Conservation (phyloP, 495 filamentous ascomycete species). For the Pseudevernia furfuracea region DNA sequence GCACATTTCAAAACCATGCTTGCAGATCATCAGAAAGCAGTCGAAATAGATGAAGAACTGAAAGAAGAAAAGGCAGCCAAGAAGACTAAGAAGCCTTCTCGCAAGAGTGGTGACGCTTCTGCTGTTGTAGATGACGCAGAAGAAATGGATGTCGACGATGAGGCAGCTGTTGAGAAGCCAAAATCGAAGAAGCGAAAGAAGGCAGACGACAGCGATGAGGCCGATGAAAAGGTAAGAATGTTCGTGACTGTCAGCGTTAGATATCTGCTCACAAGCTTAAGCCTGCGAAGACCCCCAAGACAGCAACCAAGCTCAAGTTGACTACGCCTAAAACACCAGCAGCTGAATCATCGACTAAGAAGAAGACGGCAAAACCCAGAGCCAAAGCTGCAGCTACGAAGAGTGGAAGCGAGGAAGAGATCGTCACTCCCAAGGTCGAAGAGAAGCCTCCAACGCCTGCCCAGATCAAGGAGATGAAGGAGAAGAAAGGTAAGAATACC, state of each 20-base stretch:
- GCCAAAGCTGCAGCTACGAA: conserved; percentile 32
- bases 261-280: conserved; percentile 25
- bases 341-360: conserved; percentile 38
- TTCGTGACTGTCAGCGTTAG: neutral
- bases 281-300: conserved; percentile 55
- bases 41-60: conserved; percentile 56
- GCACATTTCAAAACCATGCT: conserved; percentile 71
- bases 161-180: conserved; percentile 42
- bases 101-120: conserved; percentile 49
- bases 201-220: conserved; percentile 55
- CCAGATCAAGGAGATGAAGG: conserved; percentile 55
- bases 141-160: conserved; percentile 61
- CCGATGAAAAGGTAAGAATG: conserved; percentile 55
- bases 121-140: conserved; percentile 52
- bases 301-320: conserved; percentile 46
- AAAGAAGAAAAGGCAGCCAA: conserved; percentile 51
- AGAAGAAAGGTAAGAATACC: conserved; percentile 55
- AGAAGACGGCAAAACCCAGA: conserved; percentile 57
- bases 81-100: conserved; percentile 42
- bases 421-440: conserved; percentile 40
- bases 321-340: conserved; percentile 45
- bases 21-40: conserved; percentile 47
- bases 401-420: conserved; percentile 41
- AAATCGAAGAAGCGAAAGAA: conserved; percentile 67
- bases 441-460: conserved; percentile 50